Conservation (phyloP, 2,329 filamentous ascomycete genomes). For the Knoxdaviesia proteae region DNA sequence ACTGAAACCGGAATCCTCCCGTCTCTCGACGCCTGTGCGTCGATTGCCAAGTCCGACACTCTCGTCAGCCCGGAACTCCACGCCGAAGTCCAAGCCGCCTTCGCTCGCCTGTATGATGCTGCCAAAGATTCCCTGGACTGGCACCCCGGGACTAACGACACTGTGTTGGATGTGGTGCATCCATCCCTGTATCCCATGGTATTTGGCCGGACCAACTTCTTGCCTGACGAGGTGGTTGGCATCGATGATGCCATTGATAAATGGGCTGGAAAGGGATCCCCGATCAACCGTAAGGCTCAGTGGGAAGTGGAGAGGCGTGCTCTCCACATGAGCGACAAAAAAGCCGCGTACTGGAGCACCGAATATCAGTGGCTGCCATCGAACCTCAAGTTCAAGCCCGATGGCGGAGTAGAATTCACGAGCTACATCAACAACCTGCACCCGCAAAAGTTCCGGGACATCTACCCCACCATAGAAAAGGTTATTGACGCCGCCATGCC, state of each 20-base stretch:
- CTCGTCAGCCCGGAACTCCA: constrained; percentile 4
- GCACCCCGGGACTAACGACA: constrained; percentile 28
- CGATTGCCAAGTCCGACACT: constrained; percentile 8
- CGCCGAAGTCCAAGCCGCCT: constrained; percentile 3
- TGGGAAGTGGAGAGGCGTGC: background rate
- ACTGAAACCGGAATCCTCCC: constrained; percentile 15
- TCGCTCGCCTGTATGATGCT: constrained; percentile 6
- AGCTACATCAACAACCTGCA: constrained; percentile 27
- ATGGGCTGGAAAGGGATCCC: constrained; percentile 10
- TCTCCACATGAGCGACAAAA: too few species aligned
- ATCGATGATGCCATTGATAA: constrained; percentile 12
- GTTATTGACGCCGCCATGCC: constrained; percentile 16
- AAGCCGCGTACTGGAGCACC: constrained; percentile 10
- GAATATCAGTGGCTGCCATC: constrained; percentile 10
- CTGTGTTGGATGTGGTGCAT: constrained; percentile 33
- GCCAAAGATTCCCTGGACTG: constrained; percentile 18
- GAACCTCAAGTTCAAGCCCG: constrained; percentile 17
- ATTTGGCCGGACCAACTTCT: constrained; percentile 24
- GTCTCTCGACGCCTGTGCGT: constrained; percentile 7
- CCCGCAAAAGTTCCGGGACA: constrained; percentile 10
- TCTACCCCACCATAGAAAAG: constrained; percentile 16
- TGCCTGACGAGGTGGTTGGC: constrained; percentile 12
- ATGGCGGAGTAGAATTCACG: constrained; percentile 14
- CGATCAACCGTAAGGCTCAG: too few species aligned
- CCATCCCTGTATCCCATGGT: constrained; percentile 38